Base-by-base conservation (phyloP, 306 rosid genomes). In the Begonia peltatifolia region DNA sequence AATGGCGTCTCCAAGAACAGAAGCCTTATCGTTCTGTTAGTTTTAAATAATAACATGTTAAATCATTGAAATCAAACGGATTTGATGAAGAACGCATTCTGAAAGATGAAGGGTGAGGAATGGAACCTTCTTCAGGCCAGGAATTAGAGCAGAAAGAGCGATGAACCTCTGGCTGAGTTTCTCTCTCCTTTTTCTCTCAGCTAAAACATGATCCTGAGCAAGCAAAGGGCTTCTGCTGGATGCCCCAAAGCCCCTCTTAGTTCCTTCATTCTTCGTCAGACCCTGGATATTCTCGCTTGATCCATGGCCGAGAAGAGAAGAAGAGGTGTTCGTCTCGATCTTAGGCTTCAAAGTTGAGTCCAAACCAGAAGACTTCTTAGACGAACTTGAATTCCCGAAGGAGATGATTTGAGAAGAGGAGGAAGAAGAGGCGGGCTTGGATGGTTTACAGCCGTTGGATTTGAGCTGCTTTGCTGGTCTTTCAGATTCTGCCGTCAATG, bases 1-100 rank as follows among this genome's bases (percentile, higher is more conserved):
- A 7, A 86, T 83, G 16, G 97, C 82, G 66, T 86, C 97, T 65
- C 92, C 94, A 69, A 90, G 95, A 73, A 90, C 95, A 58, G 97
- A 85, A 72, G 95, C 95, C 79, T 90, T 90, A 70, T 90, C 97
- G 85, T 73, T 90, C 97, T 90, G 58, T 69, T 55, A 46, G 1
- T 30, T 30, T 30, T 6, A 30, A 30, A 30, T 30, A 30, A 30
- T 30, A 30, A 1, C 23, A 20, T 20, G 23, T 20, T 20, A 20
- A 20, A 20, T 30, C 38, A 3, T 30, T 30, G 38, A 30, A 30
- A 30, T 7, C 1, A 30, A 30, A 30, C 38, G 38, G 8, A 30
- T 30, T 5, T 30, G 9, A 30, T 30, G 9, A 30, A 30, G 0
- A 30, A 30, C 8, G 6, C 38, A 30, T 7, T 30, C 38, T 30